Base-by-base conservation (phyloP, 768 basidiomycete genomes). In the Hydnum rufescens region DNA sequence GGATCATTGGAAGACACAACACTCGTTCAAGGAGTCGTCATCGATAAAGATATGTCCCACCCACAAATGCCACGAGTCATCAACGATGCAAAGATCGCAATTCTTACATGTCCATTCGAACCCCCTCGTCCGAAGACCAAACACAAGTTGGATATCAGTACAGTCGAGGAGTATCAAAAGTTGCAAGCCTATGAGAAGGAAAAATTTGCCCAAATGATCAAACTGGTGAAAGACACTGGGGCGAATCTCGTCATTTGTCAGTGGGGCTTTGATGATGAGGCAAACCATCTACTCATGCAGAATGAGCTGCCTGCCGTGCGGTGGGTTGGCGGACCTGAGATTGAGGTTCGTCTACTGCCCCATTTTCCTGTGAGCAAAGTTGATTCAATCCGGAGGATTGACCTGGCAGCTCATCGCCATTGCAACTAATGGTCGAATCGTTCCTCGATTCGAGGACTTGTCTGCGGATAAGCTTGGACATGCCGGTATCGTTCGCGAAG, bases 31-130 rank as follows among this genome's bases (percentile, higher is more conserved):
- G 95, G 95, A 59, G 95, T 99, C 42, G 85, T 99, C 60, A 77
- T 99, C 64, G 95, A 99, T 78, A 99, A 99, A 68, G 93, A 99
- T 68, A 93, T 99, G 84, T 96, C 90, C 8, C 95, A 99, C 62
- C 84, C 93, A 3, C 89, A 95, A 66, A 99, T 99, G 95, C 93
- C 93, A 5, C 78, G 75, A 54, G 72, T 70, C 32, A 80, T 99
- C 59, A 74, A 72, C 58, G 85, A 97, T 64, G 95, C 95, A 51
- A 80, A 79, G 55, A 72, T 99, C 52, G 95, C 93, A 13, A 97
- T 99, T 66, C 75, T 99, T 43, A 99, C 95, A 42, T 99, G 95
- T 67, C 90, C 95, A 22, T 99, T 99, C 64, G 95, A 99, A 64
- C 95, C 95, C 18, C 95, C 95, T 2, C 81, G 95, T 23, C 95